Evolutionary conservation across 2,329 filamentous ascomycete species (phyloP).

Genomic region (Sarocladium strictum): DNA sequence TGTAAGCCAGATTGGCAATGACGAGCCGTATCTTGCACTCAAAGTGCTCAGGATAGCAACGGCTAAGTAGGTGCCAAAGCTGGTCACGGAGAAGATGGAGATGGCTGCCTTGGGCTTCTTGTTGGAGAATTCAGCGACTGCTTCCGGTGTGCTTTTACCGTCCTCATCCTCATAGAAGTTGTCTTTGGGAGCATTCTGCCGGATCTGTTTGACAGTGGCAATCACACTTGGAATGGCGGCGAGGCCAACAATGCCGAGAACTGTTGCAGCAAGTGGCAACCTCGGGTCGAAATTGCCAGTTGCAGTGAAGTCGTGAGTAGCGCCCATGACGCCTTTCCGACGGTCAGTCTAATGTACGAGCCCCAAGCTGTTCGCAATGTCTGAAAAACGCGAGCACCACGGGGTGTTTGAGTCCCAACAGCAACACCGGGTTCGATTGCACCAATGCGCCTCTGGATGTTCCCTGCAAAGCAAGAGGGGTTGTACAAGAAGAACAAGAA

Average conservation of each 20-base stretch:
- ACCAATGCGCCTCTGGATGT: too few species aligned
- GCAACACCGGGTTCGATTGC: too few species aligned
- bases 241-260: slow-evolving; percentile 28
- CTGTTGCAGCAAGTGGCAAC: slow-evolving; percentile 24
- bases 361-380: neutral
- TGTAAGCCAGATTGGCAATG: slow-evolving; percentile 54
- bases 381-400: neutral
- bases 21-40: slow-evolving; percentile 27
- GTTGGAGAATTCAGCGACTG: slow-evolving; percentile 56
- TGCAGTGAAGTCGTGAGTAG: slow-evolving; percentile 10
- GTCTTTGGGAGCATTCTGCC: slow-evolving; percentile 30
- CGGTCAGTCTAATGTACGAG: neutral
- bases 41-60: slow-evolving; percentile 42
- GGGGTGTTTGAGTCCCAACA: neutral
- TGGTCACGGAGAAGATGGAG: slow-evolving; percentile 45
- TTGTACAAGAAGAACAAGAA: neutral
- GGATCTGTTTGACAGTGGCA: slow-evolving; percentile 27
- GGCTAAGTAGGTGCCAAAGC: slow-evolving; percentile 49
- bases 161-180: slow-evolving; percentile 63
- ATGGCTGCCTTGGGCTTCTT: slow-evolving; percentile 50
- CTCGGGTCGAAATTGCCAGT: slow-evolving; percentile 9
- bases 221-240: slow-evolving; percentile 31
- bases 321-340: slow-evolving; percentile 10
- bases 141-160: slow-evolving; percentile 60
- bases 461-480: neutral